These are phyloP conservation scores for Botrytis fabae DNA, from an alignment of 2,329 filamentous ascomycete genomes.

Conservation along the genomic window DNA sequence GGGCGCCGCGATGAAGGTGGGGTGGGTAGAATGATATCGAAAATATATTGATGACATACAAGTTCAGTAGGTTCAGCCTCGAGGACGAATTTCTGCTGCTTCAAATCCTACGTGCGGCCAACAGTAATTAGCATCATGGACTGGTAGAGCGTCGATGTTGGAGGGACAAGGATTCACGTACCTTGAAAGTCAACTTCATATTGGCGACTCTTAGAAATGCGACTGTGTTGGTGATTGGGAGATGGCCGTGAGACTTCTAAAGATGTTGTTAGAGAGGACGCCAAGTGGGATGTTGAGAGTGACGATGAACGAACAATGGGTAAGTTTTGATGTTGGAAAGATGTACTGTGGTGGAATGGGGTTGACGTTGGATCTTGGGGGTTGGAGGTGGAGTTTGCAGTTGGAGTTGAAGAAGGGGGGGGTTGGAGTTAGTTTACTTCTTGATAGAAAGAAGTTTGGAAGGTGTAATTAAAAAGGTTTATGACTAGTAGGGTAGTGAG, in stretches of 20 bases:
- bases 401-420: neutral
- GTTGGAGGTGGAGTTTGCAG: too few relatives aligned
- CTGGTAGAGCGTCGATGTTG: conserved; percentile 27
- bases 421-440: neutral
- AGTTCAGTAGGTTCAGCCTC: conserved; percentile 91
- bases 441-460: conserved; percentile 11
- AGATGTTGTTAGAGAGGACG: neutral
- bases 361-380: too few relatives aligned
- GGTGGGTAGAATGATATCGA: neutral
- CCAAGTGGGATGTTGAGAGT: neutral
- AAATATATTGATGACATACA: conserved; percentile 56
- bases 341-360: neutral
- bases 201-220: conserved; percentile 41
- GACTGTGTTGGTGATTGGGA: neutral
- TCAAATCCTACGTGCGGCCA: conserved; percentile 72
- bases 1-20: neutral
- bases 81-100: conserved; percentile 97
- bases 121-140: conserved; percentile 31
- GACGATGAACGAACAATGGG: neutral
- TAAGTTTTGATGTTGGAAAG: neutral
- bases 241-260: neutral
- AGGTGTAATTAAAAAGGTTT: conserved; percentile 5
- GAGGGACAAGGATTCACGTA: conserved; percentile 41
- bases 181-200: conserved; percentile 75
- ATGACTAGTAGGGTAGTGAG: neutral